phyloP scores from a whole-genome alignment of 2,329 filamentous ascomycete species.

The Samsoniella hepiali region DNA sequence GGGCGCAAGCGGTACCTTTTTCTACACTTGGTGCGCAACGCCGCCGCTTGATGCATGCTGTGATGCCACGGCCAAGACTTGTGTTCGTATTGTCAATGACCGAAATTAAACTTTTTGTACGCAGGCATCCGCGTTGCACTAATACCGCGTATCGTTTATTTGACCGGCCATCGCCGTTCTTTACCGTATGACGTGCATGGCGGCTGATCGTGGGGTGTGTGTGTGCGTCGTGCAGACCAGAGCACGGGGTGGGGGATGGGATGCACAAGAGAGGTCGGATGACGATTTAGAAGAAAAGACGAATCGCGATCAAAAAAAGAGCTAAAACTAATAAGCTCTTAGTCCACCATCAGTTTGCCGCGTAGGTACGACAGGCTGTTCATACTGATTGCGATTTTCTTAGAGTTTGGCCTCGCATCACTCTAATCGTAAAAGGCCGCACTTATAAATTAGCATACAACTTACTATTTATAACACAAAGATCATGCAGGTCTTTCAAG shows the following conservation, averaged over 20 bases:
- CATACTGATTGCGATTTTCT: no score
- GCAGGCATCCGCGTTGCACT: slow-evolving; percentile 7
- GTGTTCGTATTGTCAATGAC: slow-evolving; percentile 2
- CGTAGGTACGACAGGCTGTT: no score
- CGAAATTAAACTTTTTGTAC: not conserved
- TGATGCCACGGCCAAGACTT: not conserved
- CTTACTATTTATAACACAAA: no score
- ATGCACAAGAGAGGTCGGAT: not conserved
- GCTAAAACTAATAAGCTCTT: not conserved
- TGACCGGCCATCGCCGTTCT: not conserved
- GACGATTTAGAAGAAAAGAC: not conserved
- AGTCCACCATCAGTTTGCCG: no score
- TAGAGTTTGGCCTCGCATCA: no score
- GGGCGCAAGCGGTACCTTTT: not conserved
- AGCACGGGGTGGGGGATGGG: no score
- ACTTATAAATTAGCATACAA: no score
- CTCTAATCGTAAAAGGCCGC: no score
- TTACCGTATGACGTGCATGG: not conserved
- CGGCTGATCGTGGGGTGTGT: not conserved
- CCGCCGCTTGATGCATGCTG: not conserved
- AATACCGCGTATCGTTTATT: not conserved
- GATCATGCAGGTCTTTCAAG: no score
- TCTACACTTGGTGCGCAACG: not conserved
- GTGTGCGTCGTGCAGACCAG: not conserved
- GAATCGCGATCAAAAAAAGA: not conserved